phyloP scores from a whole-genome alignment of 495 filamentous ascomycete genomes.

The Lasiosphaeriaceae sp. region DNA sequence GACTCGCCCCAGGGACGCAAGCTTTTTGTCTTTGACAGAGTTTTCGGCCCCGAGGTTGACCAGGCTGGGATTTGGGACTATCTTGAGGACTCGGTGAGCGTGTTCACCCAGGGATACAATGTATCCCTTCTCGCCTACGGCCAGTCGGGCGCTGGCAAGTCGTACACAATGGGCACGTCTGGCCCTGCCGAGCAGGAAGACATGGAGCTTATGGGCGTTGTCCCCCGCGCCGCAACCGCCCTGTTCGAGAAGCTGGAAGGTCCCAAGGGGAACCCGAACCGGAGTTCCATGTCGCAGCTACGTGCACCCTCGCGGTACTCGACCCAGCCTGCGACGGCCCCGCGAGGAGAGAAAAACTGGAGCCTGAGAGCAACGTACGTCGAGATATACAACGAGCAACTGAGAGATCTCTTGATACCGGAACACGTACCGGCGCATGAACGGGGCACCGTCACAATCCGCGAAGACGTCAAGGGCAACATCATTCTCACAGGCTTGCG shows the following conservation, averaged over 20 bases:
- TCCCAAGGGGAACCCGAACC: constrained; percentile 45
- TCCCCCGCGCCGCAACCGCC: constrained; percentile 81
- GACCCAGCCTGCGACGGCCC: constrained; percentile 38
- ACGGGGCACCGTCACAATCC: constrained; percentile 72
- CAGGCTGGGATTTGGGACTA: constrained; percentile 97
- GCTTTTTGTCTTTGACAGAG: constrained; percentile 91
- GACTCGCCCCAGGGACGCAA: constrained; percentile 91
- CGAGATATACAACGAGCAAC: constrained; percentile 97
- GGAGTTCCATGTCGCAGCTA: constrained; percentile 70
- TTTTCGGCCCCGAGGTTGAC: constrained; percentile 77
- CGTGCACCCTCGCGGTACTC: constrained; percentile 82
- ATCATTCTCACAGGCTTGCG: constrained; percentile 88
- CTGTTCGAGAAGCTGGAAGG: constrained; percentile 86
- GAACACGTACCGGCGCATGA: constrained; percentile 67
- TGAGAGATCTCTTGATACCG: constrained; percentile 84
- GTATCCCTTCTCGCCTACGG: constrained; percentile 97
- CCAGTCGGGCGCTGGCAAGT: constrained; percentile 99
- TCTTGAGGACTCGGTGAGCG: constrained; percentile 80
- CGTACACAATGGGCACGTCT: constrained; percentile 98
- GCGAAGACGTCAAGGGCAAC: constrained; percentile 92
- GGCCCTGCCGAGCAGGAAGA: constrained; percentile 80
- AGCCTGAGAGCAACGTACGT: constrained; percentile 94
- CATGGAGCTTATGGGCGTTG: constrained; percentile 76
- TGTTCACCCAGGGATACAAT: constrained; percentile 97
- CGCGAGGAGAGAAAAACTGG: constrained; percentile 72